These are phyloP conservation scores for Emergomyces africanus DNA, from an alignment of 2,329 filamentous ascomycete species.

Conservation along the genomic window DNA sequence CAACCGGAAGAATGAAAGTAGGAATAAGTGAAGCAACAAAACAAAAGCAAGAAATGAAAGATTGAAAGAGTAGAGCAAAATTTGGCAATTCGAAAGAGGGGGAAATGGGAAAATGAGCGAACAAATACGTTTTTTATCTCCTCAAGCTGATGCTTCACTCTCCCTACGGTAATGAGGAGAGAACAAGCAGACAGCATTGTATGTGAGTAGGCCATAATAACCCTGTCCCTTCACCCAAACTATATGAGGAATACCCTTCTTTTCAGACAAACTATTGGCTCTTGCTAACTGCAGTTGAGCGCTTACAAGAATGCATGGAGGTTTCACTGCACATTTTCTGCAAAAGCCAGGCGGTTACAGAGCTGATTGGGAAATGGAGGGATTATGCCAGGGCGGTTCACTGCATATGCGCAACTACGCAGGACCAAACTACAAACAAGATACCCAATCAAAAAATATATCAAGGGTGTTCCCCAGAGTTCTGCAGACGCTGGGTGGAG, in stretches of 20 bases:
- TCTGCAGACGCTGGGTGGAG: neutral
- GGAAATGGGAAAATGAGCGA: neutral
- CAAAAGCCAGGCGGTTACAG: neutral
- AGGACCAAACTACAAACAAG: neutral
- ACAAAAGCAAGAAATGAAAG: neutral
- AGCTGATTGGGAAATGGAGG: neutral
- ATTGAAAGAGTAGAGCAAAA: neutral
- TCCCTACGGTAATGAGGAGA: neutral
- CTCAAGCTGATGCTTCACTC: neutral
- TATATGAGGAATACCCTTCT: neutral
- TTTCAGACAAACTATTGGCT: neutral
- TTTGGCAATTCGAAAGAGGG: neutral
- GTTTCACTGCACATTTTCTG: neutral
- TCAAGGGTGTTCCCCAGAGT: neutral
- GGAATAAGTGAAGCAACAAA: neutral
- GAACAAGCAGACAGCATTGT: neutral
- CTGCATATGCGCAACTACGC: neutral
- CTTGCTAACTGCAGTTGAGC: neutral
- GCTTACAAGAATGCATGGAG: neutral
- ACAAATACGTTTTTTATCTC: neutral
- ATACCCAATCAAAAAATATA: neutral
- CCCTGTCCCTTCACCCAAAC: neutral
- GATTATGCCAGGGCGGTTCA: neutral
- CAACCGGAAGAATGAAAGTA: neutral
- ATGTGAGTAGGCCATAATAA: neutral